Evolutionary conservation across 2,329 filamentous ascomycete species (phyloP).

Genomic region (Botrytis medusae): DNA sequence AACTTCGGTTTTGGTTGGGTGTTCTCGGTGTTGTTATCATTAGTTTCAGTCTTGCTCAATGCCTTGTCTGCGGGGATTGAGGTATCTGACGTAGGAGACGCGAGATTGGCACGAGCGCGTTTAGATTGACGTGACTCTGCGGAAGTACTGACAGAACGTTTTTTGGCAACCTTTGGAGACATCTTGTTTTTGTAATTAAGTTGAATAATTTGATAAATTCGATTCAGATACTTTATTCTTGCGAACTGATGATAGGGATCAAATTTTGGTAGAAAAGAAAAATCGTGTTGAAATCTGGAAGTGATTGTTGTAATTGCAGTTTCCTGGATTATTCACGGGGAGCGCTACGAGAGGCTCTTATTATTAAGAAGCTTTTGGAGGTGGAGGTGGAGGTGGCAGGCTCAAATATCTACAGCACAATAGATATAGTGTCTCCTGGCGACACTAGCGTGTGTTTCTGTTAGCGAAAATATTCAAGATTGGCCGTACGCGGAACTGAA

Average conservation of each 20-base stretch:
- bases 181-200: background rate
- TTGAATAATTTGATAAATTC: background rate
- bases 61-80: background rate
- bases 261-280: background rate
- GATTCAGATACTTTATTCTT: background rate
- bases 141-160: conserved; percentile 1
- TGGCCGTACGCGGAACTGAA: background rate
- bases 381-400: background rate
- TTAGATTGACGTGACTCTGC: background rate
- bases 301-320: background rate
- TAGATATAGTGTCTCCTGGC: background rate
- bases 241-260: background rate
- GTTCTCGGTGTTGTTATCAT: background rate
- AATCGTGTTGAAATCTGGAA: background rate
- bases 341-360: background rate
- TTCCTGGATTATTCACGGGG: background rate
- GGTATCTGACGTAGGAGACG: background rate
- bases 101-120: background rate
- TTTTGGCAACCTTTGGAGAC: background rate
- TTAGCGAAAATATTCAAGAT: background rate
- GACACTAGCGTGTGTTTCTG: background rate
- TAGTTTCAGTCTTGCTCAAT: background rate
- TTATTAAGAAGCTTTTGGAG: background rate
- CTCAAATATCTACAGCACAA: too few species aligned
- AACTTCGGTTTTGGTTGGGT: background rate